phyloP scores from a whole-genome alignment of 148 eudicot species.

The Chenopodium berlandieri region DNA sequence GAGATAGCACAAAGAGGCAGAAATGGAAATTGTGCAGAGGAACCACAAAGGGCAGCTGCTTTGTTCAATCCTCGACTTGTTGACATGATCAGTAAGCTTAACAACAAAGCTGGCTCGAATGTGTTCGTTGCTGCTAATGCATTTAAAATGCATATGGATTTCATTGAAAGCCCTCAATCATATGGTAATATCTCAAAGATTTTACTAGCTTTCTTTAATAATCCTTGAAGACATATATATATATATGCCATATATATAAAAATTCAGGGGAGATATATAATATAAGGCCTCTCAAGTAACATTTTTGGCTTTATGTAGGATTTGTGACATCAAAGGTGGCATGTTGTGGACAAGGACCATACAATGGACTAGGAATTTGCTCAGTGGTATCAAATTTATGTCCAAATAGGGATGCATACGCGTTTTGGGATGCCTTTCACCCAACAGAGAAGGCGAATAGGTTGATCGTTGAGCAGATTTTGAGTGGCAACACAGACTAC shows the following conservation, averaged over 20 bases:
- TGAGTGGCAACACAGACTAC: constrained; percentile 28
- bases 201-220: no score
- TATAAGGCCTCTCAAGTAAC: no score
- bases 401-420: constrained; percentile 34
- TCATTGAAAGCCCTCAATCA: constrained; percentile 39
- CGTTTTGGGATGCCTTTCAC: constrained; percentile 48
- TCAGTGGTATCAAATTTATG: constrained; percentile 35
- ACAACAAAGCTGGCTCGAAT: constrained; percentile 35
- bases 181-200: constrained; percentile 29
- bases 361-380: constrained; percentile 44
- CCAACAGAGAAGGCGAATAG: constrained; percentile 40
- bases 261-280: no score
- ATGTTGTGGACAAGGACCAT: constrained; percentile 50
- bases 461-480: constrained; percentile 32
- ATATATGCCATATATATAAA: no score
- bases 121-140: constrained; percentile 45
- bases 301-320: constrained; percentile 17
- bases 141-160: constrained; percentile 37
- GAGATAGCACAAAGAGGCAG: constrained; percentile 45
- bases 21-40: constrained; percentile 43
- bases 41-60: constrained; percentile 33
- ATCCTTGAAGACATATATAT: no score
- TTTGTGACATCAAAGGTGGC: constrained; percentile 46
- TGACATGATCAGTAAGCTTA: constrained; percentile 28
- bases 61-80: constrained; percentile 49